Evolutionary conservation across 2,329 filamentous ascomycete species (phyloP), one percentile per base, ranked within the genome.

Genomic region (Balansia obtecta): DNA sequence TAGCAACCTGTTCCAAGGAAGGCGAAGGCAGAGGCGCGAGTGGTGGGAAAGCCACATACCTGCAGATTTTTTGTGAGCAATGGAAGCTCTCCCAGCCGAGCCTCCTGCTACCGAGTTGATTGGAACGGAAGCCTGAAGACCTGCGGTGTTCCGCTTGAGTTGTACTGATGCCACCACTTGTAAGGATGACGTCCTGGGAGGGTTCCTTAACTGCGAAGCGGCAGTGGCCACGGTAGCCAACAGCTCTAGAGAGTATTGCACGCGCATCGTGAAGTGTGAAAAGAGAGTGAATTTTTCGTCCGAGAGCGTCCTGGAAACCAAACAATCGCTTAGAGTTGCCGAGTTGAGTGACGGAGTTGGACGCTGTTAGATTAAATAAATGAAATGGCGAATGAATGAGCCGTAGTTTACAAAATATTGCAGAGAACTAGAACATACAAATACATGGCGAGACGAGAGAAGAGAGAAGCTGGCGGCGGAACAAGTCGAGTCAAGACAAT

Each of bases 51-150:
- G 7, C 27, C 7, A 18, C 52, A 16, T 48, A 60, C 58, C 51
- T 27, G 54, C 58, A 43, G 59, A 53, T 40, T 54, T 53, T 38
- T 60, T n/a, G n/a, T n/a, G 52, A 1, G 58, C 51, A 13, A 60
- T 40, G n/a, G 58, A 38, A 37, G 51, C 54, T n/a, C 52, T 48
- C 32, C 56, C 53, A 6, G 45, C 45, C 6, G 40, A 40, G n/a
- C 51, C 58, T 7, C 50, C 51, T 0, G 58, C 57, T 4, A 60
- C 53, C 20, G 60, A 46, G 46, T 56, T 51, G 48, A 60, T 57
- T 10, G 54, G 50, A 37, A 60, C 43, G 2, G 58, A 58, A 10
- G 49, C 55, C 7, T 55, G 46, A 4, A 60, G 53, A 16, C 57
- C 56, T 6, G 50, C 40, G 15, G 54, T 56, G 18, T 56, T 52